Evolutionary conservation across 495 filamentous ascomycete species (phyloP), one percentile per base, ranked within the genome.

Genomic region (Penicillium cosmopolitanum): DNA sequence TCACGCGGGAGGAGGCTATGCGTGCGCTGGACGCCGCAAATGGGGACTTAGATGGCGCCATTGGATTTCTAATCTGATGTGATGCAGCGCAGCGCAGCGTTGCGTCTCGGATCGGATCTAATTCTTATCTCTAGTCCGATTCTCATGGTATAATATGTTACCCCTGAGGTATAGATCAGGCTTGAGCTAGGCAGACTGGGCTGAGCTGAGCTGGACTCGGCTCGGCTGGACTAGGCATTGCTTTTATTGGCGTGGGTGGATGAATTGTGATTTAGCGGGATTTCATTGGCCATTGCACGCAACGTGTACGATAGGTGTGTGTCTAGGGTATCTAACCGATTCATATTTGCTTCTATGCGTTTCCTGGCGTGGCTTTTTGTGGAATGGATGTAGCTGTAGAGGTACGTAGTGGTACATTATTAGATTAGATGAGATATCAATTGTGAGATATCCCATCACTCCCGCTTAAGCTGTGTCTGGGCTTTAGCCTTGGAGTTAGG

Each of bases 1-100:
- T 96, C 69, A 82, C 84, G 10, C 86, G 87, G 54, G 85, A 89
- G 36, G 80, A 91, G 59, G 94, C 92, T 1, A 81, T 94, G 58
- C 85, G 85, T 47, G 93, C 93, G 1, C 75, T 98, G 59, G 86
- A 93, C 64, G 87, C 88, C 21, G 91, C 91, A 15, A 86, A 85
- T 19, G 95, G 95, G 7, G 90, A 98, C 70, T 82, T 97, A 33
- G 89, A 97, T 51, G 83, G 87, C 55, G 95, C 95, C 18, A 93
- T 94, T 52, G 88, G 90, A 44, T 83, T 97, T 50, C 78, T 97
- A 59, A 90, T 96, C 28, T 31, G 28, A 31, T 31, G 28, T 31
- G 28, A 31, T 31, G 28, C 28, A 31, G 5, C 8, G 28, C 28
- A 31, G 28, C 8, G 28, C 28, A 31, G 28, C 4, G 8, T 31